Evolutionary conservation across 2,329 filamentous ascomycete species (phyloP), one percentile per base, ranked within the genome.

Genomic region (Diaporthe vaccinii): DNA sequence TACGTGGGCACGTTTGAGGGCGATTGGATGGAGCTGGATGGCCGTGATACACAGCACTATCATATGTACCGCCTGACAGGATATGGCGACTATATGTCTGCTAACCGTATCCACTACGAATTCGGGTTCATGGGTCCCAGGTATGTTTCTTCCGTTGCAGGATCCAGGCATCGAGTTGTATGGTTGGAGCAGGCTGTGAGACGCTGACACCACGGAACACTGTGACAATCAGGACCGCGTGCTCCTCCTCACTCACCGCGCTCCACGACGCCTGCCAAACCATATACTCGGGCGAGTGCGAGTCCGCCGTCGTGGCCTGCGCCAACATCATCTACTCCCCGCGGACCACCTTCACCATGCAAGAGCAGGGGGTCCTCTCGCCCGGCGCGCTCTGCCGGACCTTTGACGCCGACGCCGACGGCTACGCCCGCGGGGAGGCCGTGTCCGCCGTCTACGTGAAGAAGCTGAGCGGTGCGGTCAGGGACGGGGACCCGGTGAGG

Each of bases 391-490:
- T 81, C 39, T 79, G 80, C 59, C 79, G 82, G 67, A 81, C 81
- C 1, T 88, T 87, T 75, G 87, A 88, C 57, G 80, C 83, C 3
- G 79, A 81, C 10, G 89, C 87, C 0, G 82, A 88, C 72, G 89
- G 89, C 0, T 91, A 89, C 74, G 87, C 82, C 0, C 83, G 88
- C 8, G 89, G 86, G 2, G 89, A 91, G 76, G 89, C 61, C 20
- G 86, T 7, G 78, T 86, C 20, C 84, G 80, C 3, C 81, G 83
- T 90, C 8, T 80, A 86, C 8, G 75, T 91, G 0, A 90, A 90
- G 80, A 82, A 79, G 0, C 79, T 90, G 0, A 80, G 82, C 4
- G 83, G 86, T 58, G 89, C 89, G 0, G 75, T 90, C 6, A 80
- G 81, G 3, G 87, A 88, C 65, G 84, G 85, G 4, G 86, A 90